Conservation (phyloP, 257 asterid species). For the Penstemon newberryi region DNA sequence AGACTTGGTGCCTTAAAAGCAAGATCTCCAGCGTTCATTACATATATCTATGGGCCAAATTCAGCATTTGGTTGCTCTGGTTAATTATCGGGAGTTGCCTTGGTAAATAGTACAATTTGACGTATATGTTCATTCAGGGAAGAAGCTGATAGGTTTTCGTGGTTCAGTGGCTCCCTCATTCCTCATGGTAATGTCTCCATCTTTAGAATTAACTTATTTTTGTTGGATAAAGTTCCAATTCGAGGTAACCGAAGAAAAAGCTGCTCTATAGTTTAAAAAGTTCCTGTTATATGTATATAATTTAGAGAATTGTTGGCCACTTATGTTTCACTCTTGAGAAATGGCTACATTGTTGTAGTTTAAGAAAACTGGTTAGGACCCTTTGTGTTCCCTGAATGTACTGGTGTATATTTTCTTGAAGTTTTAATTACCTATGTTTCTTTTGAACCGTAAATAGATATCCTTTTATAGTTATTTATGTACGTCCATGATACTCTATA, state of each 20-base stretch:
- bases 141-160: neutral
- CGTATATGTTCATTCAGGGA: neutral
- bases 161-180: constrained; percentile 2
- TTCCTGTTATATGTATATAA: neutral
- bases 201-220: neutral
- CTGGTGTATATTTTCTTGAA: constrained; percentile 11
- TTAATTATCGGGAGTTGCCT: constrained; percentile 10
- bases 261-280: neutral
- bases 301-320: neutral
- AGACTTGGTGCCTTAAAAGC: constrained; percentile 27
- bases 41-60: constrained; percentile 15
- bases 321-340: neutral
- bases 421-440: neutral
- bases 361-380: constrained; percentile 8
- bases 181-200: constrained; percentile 5
- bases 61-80: constrained; percentile 3
- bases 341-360: neutral
- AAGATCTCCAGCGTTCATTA: constrained; percentile 13
- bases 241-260: neutral
- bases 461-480: neutral
- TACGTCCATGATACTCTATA: neutral
- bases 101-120: constrained; percentile 15
- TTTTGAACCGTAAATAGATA: neutral
- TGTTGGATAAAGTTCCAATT: neutral
- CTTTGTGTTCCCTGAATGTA: constrained; percentile 2